Evolutionary conservation across 768 basidiomycete species (phyloP).

Genomic region (Gymnopilus dilepis): DNA sequence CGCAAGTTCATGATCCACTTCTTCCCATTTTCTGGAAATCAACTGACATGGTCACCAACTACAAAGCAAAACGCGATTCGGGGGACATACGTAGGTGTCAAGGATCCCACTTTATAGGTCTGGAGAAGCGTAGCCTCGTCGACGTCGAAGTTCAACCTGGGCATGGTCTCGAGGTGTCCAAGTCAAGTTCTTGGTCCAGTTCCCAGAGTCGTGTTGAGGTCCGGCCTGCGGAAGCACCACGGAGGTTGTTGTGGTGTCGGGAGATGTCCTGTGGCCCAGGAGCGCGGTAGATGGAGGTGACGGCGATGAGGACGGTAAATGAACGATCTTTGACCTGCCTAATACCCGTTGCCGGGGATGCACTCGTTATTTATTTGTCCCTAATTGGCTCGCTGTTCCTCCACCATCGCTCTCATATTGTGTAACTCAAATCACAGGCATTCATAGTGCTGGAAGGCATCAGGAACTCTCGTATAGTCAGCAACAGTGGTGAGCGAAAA

Average conservation of each 20-base stretch:
- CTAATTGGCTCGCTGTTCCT: neutral
- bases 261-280: neutral
- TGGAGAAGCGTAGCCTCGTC: slow-evolving; percentile 88
- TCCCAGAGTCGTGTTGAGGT: slow-evolving; percentile 10
- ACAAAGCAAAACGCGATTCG: neutral
- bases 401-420: neutral
- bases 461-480: no score
- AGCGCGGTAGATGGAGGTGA: neutral
- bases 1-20: slow-evolving; percentile 83
- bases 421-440: no score
- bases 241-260: neutral
- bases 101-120: slow-evolving; percentile 81
- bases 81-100: slow-evolving; percentile 69
- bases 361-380: slow-evolving; percentile 1
- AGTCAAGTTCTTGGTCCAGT: neutral
- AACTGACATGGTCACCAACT: slow-evolving; percentile 10
- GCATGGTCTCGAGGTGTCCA: slow-evolving; percentile 42
- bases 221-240: neutral
- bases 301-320: neutral
- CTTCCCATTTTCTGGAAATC: slow-evolving; percentile 80
- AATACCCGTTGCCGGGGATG: neutral
- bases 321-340: neutral
- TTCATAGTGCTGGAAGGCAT: no score
- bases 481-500: neutral
- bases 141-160: slow-evolving; percentile 67